Percentiles rank a stretch among this genome's conserved stretches.
Evolutionary conservation across 352 stramenopile species (phyloP).

Genomic region (Pythium myriotylum): DNA sequence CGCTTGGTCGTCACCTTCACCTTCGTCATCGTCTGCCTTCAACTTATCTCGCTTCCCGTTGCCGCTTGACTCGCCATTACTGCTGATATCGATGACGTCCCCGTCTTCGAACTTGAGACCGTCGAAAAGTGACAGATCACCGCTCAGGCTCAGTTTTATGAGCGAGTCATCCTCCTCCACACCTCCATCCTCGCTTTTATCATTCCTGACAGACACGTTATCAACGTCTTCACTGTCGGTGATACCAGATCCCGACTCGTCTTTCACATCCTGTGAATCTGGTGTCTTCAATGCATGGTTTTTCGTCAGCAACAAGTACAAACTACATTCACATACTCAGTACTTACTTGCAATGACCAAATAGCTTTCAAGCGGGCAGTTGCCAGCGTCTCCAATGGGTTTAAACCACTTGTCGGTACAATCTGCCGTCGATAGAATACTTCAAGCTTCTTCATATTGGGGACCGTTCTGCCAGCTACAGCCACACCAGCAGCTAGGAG

Average conservation of each 20-base stretch:
- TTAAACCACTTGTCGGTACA: slow-evolving; percentile 12
- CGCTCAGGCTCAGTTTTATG: slow-evolving; percentile 75
- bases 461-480: slow-evolving; percentile 42
- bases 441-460: slow-evolving; percentile 68
- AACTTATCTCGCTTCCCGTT: slow-evolving; percentile 40
- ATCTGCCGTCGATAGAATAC: slow-evolving; percentile 63
- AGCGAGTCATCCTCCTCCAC: slow-evolving; percentile 62
- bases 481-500: slow-evolving; percentile 52
- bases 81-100: slow-evolving; percentile 79
- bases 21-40: slow-evolving; percentile 28
- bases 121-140: slow-evolving; percentile 85
- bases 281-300: slow-evolving; percentile 2
- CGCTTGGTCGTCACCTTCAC: slow-evolving; percentile 24
- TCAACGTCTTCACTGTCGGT: slow-evolving; percentile 29
- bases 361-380: slow-evolving; percentile 24
- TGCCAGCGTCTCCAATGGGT: slow-evolving; percentile 27
- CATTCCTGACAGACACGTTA: slow-evolving; percentile 12
- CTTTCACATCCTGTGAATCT: slow-evolving; percentile 19
- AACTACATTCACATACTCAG: not conserved
- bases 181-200: slow-evolving; percentile 1
- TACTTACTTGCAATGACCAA: slow-evolving; percentile 13
- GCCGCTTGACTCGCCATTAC: slow-evolving; percentile 35
- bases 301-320: not conserved
- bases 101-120: slow-evolving; percentile 86
- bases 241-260: slow-evolving; percentile 11